Base-by-base conservation (phyloP, 2,329 filamentous ascomycete genomes). In the Cadophora luteo-olivacea region DNA sequence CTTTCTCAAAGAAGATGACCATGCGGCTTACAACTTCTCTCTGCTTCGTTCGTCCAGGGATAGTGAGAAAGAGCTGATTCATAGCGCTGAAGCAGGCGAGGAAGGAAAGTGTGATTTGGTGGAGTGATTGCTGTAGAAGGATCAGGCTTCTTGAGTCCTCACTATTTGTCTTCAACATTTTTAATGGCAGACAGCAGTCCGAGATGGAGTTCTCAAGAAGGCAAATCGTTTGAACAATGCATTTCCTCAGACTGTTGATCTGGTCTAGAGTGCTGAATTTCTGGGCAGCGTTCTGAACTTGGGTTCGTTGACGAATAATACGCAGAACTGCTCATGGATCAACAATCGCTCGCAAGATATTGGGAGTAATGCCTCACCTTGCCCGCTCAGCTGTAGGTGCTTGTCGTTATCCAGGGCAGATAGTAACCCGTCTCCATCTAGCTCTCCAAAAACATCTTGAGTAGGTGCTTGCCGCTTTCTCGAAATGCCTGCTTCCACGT, bases 1-100 rank as follows among this genome's bases (percentile, higher is more conserved):
- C 54, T 24, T 66, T 69, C 9, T 61, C 67, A 51, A 75, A 72
- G 54, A 75, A 73, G 52, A 66, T 70, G 3, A 72, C 70, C 64
- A 77, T 69, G 11, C 48, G 64, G 48, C 72, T 72, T 16, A 75
- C 61, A 14, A 75, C 48, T 11, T 67, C 54, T 19, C 49, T 12
- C 45, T 64, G 70, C 36, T 69, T 74, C 2, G 48, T 45, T 60
- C 74, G 63, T 24, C 74, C 74, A 4, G 66, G 61, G 51, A 75
- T 75, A 0, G 73, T 75, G 11, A 65, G 48, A 25, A 72, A 75
- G 8, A 76, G 67, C 14, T 71, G 60, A 12, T 75, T 70, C 12
- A 76, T 57, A 19, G 69, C 64, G 1, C 66, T 60, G 61, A 76
- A 75, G 57, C 72, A 76, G 55, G 68, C 63, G 3, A 68, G 60